phyloP scores from a whole-genome alignment of 352 stramenopile genomes.

The Phytophthora hibernalis region DNA sequence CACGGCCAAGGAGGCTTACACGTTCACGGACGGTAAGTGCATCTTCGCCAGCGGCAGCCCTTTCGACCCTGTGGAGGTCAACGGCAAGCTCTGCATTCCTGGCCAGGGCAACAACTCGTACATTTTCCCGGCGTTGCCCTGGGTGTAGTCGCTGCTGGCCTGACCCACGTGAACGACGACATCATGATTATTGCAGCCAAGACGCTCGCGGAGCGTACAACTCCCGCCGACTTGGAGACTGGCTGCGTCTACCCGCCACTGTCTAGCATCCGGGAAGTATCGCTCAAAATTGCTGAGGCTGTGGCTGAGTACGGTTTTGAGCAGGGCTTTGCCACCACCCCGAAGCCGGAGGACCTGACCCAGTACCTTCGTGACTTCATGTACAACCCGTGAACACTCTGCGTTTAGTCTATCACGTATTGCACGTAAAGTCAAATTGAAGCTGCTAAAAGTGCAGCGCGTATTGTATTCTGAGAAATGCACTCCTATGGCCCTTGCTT shows the following conservation, averaged over 20 bases:
- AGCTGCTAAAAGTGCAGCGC: constrained; percentile 8
- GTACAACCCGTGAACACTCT: constrained; percentile 69
- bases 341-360: constrained; percentile 59
- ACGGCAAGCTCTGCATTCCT: constrained; percentile 86
- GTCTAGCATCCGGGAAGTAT: constrained; percentile 93
- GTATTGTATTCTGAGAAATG: constrained; percentile 25
- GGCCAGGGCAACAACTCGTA: constrained; percentile 97
- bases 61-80: constrained; percentile 94
- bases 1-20: constrained; percentile 96
- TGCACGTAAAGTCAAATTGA: constrained; percentile 14
- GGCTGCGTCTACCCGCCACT: constrained; percentile 96
- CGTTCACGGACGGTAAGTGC: constrained; percentile 95
- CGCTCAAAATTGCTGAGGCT: constrained; percentile 92
- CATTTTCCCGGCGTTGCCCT: constrained; percentile 97
- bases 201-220: constrained; percentile 78
- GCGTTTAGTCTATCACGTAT: too few relatives aligned
- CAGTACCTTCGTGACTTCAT: constrained; percentile 64
- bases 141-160: constrained; percentile 88
- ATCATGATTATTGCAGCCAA: constrained; percentile 87
- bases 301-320: constrained; percentile 88
- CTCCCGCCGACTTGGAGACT: constrained; percentile 88
- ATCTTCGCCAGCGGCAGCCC: constrained; percentile 97
- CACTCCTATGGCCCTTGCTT: background rate
- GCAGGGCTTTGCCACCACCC: constrained; percentile 63
- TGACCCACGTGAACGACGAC: constrained; percentile 82